Base-by-base conservation (phyloP, 2,329 filamentous ascomycete species). In the Lachnellula cervina region DNA sequence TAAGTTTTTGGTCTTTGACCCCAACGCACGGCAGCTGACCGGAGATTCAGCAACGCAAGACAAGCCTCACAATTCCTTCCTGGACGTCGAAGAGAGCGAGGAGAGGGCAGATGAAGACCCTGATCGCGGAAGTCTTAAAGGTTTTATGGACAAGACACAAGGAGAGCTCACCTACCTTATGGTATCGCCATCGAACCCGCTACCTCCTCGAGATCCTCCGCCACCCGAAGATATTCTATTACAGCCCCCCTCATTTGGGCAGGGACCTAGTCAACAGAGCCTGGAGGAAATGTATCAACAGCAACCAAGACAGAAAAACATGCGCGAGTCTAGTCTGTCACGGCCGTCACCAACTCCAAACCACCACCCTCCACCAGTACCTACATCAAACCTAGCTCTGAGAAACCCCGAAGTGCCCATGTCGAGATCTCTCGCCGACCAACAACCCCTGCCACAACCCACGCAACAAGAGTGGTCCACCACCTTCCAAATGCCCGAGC, bases 111-210 rank as follows among this genome's bases (percentile, higher is more conserved):
- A 68, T 25, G 62, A 67, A 9, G 67, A 70, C 49, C 62, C 67
- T 21, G 59, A 81, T 78, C 63, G 80, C 79, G 58, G 68, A 53
- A 79, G 82, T 54, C 73, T 86, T 49, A 83, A 82, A 69, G 73
- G 73, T 11, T 86, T 86, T 66, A 75, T 86, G 59, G 83, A 86
- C 60, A 81, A 84, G 84, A 83, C 69, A 77, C 85, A 69, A 57
- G 77, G 79, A 62, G 83, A 87, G 66, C 85, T 87, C 57, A 84
- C 83, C 59, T 87, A 87, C 64, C 75, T 87, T 14, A 85, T 87
- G 83, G 78, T 85, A 50, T 82, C 83, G 0, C 83, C 83, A 1
- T 83, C 83, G 42, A 87, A 87, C 68, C 83, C 83, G 3, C 72
- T 80, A 43, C 83, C 83, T 1, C 83, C 83, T n/a, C 77, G 83